Conservation (phyloP, 352 stramenopile genomes). For the Globisporangium radiosum region DNA sequence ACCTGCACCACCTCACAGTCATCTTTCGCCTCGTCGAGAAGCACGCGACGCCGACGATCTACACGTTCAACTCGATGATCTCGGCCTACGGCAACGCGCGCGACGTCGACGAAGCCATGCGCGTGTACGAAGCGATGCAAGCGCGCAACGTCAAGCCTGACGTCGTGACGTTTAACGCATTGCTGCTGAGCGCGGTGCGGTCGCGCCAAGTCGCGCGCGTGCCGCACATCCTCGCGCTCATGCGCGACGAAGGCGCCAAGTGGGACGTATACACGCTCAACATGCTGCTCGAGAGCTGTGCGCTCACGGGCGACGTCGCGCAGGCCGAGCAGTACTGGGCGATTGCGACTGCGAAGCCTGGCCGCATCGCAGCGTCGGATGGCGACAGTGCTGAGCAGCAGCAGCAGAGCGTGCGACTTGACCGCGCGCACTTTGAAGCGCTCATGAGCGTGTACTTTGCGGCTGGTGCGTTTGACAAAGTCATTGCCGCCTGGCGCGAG, state of each 20-base stretch:
- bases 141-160: constrained; percentile 30
- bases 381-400: background rate
- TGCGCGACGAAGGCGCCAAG: constrained; percentile 32
- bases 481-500: constrained; percentile 52
- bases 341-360: constrained; percentile 20
- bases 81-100: constrained; percentile 65
- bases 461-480: constrained; percentile 40
- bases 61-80: constrained; percentile 83
- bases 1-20: constrained; percentile 46
- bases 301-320: constrained; percentile 28
- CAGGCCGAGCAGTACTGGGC: constrained; percentile 55
- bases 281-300: constrained; percentile 61
- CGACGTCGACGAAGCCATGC: constrained; percentile 56
- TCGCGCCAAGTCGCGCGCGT: constrained; percentile 46
- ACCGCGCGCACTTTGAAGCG: constrained; percentile 67
- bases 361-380: no score
- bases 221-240: constrained; percentile 44
- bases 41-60: constrained; percentile 52
- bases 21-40: constrained; percentile 61
- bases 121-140: constrained; percentile 43
- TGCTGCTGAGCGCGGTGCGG: constrained; percentile 51
- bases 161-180: constrained; percentile 62
- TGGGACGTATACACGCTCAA: constrained; percentile 81
- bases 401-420: constrained; percentile 34
- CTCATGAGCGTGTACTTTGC: constrained; percentile 67